These are phyloP conservation scores for Puccinia hordei DNA, from an alignment of 1,284 basidiomycete genomes.

Conservation along the genomic window DNA sequence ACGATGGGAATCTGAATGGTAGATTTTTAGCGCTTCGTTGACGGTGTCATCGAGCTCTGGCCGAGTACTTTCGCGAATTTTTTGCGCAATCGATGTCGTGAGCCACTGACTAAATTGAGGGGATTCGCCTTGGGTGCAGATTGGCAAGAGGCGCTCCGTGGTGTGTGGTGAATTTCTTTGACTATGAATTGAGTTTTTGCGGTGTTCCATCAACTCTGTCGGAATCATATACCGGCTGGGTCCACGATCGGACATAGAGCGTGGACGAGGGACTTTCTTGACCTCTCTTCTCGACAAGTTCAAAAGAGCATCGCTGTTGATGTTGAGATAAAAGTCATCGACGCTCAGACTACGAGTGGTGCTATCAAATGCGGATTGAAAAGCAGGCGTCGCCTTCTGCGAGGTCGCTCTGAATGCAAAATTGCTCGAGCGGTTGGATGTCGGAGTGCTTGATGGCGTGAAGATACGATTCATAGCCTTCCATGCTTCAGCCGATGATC, in stretches of 20 bases:
- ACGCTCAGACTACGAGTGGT: conserved; percentile 18
- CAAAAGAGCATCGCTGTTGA: conserved; percentile 15
- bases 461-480: conserved; percentile 5
- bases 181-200: not conserved
- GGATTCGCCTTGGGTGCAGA: not conserved
- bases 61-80: not conserved
- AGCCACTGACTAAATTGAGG: not conserved
- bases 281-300: conserved; percentile 20
- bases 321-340: conserved; percentile 28
- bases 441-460: conserved; percentile 18
- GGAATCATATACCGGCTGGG: conserved; percentile 4
- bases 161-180: not conserved
- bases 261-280: conserved; percentile 19
- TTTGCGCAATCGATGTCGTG: conserved; percentile 19
- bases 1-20: conserved; percentile 28
- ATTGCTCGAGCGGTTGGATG: conserved; percentile 12
- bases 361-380: no score
- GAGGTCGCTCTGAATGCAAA: not conserved
- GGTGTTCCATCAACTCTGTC: not conserved
- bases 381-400: not conserved
- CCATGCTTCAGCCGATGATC: conserved; percentile 13
- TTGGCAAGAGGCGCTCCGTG: not conserved
- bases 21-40: conserved; percentile 12
- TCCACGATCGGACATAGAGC: conserved; percentile 41
- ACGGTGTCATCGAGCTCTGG: conserved; percentile 7